Percentiles rank a stretch among this genome's conserved stretches.
phyloP scores from a whole-genome alignment of 73 alveolate genomes.

The Tetrahymena elliotti region DNA sequence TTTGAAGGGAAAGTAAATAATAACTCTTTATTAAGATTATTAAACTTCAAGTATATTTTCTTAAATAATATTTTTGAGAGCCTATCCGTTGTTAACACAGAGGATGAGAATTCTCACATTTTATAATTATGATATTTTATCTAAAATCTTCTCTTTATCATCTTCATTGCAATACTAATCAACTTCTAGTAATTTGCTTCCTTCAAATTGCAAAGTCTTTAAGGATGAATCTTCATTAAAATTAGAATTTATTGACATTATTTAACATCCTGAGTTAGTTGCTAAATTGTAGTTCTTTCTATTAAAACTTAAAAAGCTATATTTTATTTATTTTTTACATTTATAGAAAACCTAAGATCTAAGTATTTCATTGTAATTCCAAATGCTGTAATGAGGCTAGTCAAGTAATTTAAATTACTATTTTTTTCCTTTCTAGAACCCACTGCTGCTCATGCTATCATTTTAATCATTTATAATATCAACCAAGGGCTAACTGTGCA shows the following conservation, averaged over 20 bases:
- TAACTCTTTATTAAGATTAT: not conserved
- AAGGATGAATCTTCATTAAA: not conserved
- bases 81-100: not conserved
- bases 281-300: not conserved
- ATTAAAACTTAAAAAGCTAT: not conserved
- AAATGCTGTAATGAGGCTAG: not conserved
- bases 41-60: not conserved
- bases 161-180: not conserved
- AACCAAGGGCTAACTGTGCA: not conserved
- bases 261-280: not conserved
- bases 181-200: not conserved
- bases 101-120: not conserved
- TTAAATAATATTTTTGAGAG: not conserved
- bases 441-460: not conserved
- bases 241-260: not conserved
- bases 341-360: not conserved
- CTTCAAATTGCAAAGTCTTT: not conserved
- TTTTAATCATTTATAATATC: not conserved
- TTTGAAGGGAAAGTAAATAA: not conserved
- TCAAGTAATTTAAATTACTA: not conserved
- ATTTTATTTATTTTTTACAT: not conserved
- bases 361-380: not conserved
- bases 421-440: not conserved
- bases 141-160: not conserved
- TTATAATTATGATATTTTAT: not conserved